Conservation (phyloP, 2,329 filamentous ascomycete genomes). For the Alternaria ventricosa region DNA sequence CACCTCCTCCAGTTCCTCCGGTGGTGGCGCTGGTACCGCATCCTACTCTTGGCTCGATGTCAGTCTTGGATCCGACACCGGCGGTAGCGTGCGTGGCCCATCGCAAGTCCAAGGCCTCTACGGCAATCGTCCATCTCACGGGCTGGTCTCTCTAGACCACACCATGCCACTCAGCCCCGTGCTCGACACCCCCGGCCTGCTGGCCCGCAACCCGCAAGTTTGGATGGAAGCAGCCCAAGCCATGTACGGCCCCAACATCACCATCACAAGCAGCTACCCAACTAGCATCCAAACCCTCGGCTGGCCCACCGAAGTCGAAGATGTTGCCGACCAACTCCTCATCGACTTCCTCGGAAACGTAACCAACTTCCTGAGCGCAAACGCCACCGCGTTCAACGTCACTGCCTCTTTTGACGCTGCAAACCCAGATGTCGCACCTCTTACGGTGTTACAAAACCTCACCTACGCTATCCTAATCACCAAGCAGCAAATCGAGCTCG, state of each 20-base stretch:
- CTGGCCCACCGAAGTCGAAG: slow-evolving; percentile 49
- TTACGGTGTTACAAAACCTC: slow-evolving; percentile 50
- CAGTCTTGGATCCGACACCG: slow-evolving; percentile 58
- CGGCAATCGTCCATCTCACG: slow-evolving; percentile 58
- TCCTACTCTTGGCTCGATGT: slow-evolving; percentile 60
- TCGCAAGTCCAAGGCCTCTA: slow-evolving; percentile 58
- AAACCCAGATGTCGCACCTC: slow-evolving; percentile 36
- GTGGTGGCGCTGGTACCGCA: slow-evolving; percentile 53
- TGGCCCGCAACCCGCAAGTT: slow-evolving; percentile 54
- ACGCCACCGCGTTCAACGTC: slow-evolving; percentile 47
- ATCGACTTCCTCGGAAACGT: slow-evolving; percentile 54
- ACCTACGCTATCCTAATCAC: slow-evolving; percentile 58
- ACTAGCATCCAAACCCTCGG: slow-evolving; percentile 50
- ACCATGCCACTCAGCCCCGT: slow-evolving; percentile 58
- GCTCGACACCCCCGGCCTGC: slow-evolving; percentile 57
- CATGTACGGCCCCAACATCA: slow-evolving; percentile 56
- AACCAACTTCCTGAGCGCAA: slow-evolving; percentile 51
- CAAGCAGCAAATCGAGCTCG: slow-evolving; percentile 55
- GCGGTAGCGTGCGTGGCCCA: slow-evolving; percentile 58
- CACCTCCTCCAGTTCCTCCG: slow-evolving; percentile 56
- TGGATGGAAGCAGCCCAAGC: slow-evolving; percentile 54
- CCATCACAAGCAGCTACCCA: slow-evolving; percentile 51
- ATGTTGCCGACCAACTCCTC: slow-evolving; percentile 46
- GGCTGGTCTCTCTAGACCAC: slow-evolving; percentile 55
- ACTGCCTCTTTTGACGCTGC: slow-evolving; percentile 46